Conservation (phyloP, 768 basidiomycete species). For the Suillus paluster region DNA sequence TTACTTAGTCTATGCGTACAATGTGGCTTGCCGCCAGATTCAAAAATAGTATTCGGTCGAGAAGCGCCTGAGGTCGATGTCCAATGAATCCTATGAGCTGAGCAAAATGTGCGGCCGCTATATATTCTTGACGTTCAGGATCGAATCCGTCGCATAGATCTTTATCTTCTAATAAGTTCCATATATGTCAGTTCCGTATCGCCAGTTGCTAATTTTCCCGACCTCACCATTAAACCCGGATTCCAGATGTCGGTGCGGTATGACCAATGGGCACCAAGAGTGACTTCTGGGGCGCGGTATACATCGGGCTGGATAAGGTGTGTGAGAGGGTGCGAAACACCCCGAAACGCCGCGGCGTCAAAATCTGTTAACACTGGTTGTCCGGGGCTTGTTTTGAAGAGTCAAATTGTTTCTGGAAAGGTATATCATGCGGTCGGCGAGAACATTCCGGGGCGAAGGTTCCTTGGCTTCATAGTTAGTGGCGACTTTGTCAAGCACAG, state of each 20-base stretch:
- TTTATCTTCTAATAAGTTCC: neutral
- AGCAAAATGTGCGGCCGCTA: neutral
- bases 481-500: neutral
- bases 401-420: neutral
- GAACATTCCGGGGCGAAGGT: neutral
- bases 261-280: slow-evolving; percentile 20
- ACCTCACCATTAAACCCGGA: slow-evolving; percentile 23
- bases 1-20: neutral
- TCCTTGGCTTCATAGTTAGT: neutral
- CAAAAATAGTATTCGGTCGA: neutral
- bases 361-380: neutral
- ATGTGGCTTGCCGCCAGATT: neutral
- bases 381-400: neutral
- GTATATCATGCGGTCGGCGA: neutral
- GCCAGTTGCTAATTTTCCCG: neutral
- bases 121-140: neutral
- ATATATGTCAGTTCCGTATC: neutral
- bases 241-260: slow-evolving; percentile 28
- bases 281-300: slow-evolving; percentile 26
- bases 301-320: slow-evolving; percentile 11
- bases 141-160: neutral
- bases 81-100: neutral
- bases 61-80: neutral
- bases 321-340: neutral
- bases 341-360: neutral